These are phyloP conservation scores for Bacidia rubella DNA, from an alignment of 495 filamentous ascomycete genomes.

Conservation along the genomic window DNA sequence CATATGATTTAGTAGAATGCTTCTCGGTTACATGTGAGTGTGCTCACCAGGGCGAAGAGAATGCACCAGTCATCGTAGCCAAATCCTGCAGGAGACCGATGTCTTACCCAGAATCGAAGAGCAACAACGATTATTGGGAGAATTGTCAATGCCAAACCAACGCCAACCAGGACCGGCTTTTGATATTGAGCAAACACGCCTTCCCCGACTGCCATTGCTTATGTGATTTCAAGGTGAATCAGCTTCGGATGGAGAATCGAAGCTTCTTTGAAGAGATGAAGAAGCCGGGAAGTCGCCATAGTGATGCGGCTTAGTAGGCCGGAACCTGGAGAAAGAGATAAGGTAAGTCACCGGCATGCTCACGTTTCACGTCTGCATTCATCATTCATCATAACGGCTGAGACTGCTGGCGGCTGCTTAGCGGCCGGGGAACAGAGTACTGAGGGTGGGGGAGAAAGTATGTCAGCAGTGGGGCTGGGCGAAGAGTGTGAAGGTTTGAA, in stretches of 20 bases:
- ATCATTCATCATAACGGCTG: neutral
- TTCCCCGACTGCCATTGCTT: neutral
- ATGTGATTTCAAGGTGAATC: neutral
- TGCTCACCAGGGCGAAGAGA: constrained; percentile 10
- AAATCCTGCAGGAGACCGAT: neutral
- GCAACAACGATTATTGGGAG: neutral
- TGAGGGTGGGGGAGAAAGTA: neutral
- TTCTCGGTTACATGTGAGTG: neutral
- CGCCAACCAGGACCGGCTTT: neutral
- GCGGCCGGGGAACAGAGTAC: neutral
- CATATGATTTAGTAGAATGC: neutral
- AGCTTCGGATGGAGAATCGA: too few species aligned
- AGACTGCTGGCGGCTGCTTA: neutral
- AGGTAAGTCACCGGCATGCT: neutral
- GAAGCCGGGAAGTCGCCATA: neutral
- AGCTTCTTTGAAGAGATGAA: neutral
- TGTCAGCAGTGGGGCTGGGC: too few species aligned
- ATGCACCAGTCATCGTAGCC: constrained; percentile 8
- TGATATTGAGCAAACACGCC: constrained; percentile 1
- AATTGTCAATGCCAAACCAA: constrained; percentile 1
- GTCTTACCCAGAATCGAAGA: neutral
- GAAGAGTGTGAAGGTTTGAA: too few species aligned
- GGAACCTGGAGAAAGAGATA: too few species aligned
- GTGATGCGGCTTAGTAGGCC: too few species aligned
- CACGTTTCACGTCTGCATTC: neutral